phyloP scores from a whole-genome alignment of 1,139 yeast genomes.

The Meyerozyma carpophila region DNA sequence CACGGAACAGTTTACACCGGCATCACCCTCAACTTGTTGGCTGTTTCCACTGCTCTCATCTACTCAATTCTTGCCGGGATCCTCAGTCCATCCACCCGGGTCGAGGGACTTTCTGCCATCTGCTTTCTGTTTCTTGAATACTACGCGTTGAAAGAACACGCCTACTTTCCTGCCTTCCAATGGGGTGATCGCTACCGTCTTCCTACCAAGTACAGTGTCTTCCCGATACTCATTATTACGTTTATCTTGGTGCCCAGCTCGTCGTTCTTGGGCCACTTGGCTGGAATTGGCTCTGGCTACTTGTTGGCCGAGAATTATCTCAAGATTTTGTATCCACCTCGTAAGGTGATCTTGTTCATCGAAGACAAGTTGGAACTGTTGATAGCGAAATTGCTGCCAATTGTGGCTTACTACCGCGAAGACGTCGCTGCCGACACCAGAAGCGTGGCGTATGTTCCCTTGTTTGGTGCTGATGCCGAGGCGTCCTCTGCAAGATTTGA shows the following conservation, averaged over 20 bases:
- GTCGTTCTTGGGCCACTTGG: slow-evolving; percentile 69
- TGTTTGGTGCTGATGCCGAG: slow-evolving; percentile 24
- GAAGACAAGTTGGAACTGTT: slow-evolving; percentile 48
- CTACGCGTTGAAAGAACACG: slow-evolving; percentile 57
- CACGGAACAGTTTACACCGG: slow-evolving; percentile 92
- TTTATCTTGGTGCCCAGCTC: slow-evolving; percentile 52
- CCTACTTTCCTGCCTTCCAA: slow-evolving; percentile 38
- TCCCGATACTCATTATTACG: slow-evolving; percentile 45
- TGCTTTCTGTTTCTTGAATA: slow-evolving; percentile 67
- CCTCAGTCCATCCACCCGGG: slow-evolving; percentile 49
- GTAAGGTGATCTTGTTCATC: slow-evolving; percentile 57
- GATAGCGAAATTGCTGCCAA: slow-evolving; percentile 50
- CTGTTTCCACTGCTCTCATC: slow-evolving; percentile 65
- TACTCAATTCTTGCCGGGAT: slow-evolving; percentile 53
- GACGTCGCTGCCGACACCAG: slow-evolving; percentile 46
- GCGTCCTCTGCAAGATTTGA: slow-evolving; percentile 7
- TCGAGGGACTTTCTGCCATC: slow-evolving; percentile 72
- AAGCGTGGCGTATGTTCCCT: slow-evolving; percentile 31
- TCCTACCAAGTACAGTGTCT: slow-evolving; percentile 62
- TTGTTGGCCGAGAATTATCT: slow-evolving; percentile 54
- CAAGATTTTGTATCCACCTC: slow-evolving; percentile 58
- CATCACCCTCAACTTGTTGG: slow-evolving; percentile 66
- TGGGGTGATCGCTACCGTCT: slow-evolving; percentile 29
- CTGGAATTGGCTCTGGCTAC: slow-evolving; percentile 37
- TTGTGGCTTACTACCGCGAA: slow-evolving; percentile 53